Conservation (phyloP, 164 flowering plant genomes). For the Liquidambar formosana region DNA sequence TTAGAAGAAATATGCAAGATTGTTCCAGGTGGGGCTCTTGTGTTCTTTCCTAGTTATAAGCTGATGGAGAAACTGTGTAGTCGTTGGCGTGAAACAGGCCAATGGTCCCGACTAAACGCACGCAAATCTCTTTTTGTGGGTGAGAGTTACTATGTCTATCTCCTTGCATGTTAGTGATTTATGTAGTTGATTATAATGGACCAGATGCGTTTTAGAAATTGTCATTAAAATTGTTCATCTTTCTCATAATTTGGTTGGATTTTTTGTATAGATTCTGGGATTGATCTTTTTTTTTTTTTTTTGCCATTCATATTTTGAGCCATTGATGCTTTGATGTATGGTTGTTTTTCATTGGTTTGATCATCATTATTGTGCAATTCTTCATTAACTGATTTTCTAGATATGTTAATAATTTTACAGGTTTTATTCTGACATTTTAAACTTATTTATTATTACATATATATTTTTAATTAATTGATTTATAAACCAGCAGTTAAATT, state of each 20-base stretch:
- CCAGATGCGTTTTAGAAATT: too few relatives aligned
- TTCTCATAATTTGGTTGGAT: background rate
- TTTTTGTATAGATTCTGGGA: background rate
- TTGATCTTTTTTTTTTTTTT: background rate
- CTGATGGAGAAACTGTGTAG: slow-evolving; percentile 79
- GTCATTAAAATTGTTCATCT: background rate
- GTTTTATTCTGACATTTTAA: too few relatives aligned
- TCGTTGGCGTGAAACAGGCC: slow-evolving; percentile 92
- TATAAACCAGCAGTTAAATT: too few relatives aligned
- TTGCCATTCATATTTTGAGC: background rate
- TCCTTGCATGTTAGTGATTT: background rate
- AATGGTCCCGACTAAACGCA: slow-evolving; percentile 77
- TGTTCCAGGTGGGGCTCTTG: slow-evolving; percentile 88
- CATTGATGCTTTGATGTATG: background rate
- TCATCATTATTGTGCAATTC: too few relatives aligned
- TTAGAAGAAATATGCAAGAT: slow-evolving; percentile 78
- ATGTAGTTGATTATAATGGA: background rate
- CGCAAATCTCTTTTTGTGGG: slow-evolving; percentile 81
- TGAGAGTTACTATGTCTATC: slow-evolving; percentile 28
- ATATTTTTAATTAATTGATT: too few relatives aligned
- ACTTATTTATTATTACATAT: too few relatives aligned
- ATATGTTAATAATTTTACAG: too few relatives aligned
- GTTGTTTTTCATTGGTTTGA: background rate
- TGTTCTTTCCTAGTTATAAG: slow-evolving; percentile 96
- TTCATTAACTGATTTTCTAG: too few relatives aligned